Base-by-base conservation (phyloP, 1,139 yeast genomes). In the Insectozyma bohioensis region DNA sequence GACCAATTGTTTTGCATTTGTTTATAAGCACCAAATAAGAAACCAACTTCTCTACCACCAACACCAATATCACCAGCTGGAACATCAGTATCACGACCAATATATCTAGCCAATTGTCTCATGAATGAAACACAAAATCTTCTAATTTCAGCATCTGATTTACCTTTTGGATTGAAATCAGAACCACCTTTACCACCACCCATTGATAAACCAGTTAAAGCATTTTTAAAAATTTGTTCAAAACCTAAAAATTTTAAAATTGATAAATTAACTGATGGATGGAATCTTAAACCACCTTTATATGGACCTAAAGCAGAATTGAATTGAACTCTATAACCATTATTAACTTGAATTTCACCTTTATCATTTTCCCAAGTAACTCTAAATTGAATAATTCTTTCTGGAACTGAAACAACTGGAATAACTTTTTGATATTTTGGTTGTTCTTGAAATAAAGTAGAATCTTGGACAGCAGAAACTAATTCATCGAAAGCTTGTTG, bases 171-270 rank as follows among this genome's bases (percentile, higher is more conserved):
- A 71, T 90, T 87, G 68, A 92, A 92, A 71, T 92, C 97, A 45
- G 95, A 76, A 65, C 98, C 98, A 79, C 98, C 98, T 68, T 92
- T 92, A 72, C 96, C 98, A 75, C 98, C 98, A 63, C 98, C 98
- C 85, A 92, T 88, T 78, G 83, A 79, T 55, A 90, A 78, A 54
- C 97, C 97, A 52, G 98, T 92, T 57, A 92, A 76, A 36, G 98
- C 97, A 61, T 92, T 92, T 78, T 92, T 92, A 79, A 92, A 92
- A 65, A 88, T 88, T 72, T 92, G 98, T 75, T 92, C 98, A 63
- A 86, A 92, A 58, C 97, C 98, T 58, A 92, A 78, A 68, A 92
- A 92, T 72, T 92, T 92, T 61, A 92, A 78, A 61, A 92, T 85
- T 37, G 97, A 87, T 56, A 92, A 78, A 70, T 88, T 92, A 52